phyloP scores from a whole-genome alignment of 1,284 basidiomycete species.

The Sporisorium iseilematis-ciliati region DNA sequence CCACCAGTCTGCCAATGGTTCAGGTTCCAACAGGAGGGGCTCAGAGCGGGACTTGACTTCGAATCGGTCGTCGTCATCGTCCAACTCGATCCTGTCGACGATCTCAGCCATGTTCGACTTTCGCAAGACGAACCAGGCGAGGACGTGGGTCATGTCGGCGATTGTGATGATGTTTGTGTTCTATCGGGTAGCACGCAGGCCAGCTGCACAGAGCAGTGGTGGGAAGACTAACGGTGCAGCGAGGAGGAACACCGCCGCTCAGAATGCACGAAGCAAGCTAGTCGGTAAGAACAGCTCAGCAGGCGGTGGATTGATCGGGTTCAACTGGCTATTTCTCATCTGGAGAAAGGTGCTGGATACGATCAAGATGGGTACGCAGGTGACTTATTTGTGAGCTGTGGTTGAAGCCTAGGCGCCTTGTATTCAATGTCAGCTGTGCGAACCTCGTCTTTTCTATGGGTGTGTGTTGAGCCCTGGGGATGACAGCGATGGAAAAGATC shows the following conservation, averaged over 20 bases:
- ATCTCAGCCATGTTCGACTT: constrained; percentile 38
- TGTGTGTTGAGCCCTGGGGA: too few species aligned
- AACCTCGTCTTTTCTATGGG: too few species aligned
- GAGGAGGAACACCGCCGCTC: constrained; percentile 30
- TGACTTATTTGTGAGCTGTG: constrained; percentile 38
- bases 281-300: constrained; percentile 22
- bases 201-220: constrained; percentile 4
- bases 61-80: constrained; percentile 10
- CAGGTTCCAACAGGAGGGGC: constrained; percentile 7
- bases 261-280: constrained; percentile 40
- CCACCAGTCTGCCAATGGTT: constrained; percentile 2
- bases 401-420: too few species aligned
- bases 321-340: constrained; percentile 40
- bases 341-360: constrained; percentile 48
- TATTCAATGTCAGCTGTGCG: constrained; percentile 3
- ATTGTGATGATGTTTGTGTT: constrained; percentile 48
- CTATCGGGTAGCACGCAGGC: constrained; percentile 30
- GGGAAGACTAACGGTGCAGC: constrained; percentile 1
- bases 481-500: constrained; percentile 1
- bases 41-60: constrained; percentile 14
- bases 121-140: constrained; percentile 29
- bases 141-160: constrained; percentile 43
- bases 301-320: constrained; percentile 19
- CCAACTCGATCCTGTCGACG: constrained; percentile 33
- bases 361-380: constrained; percentile 55